phyloP scores from a whole-genome alignment of 1,284 basidiomycete genomes.

The Puccinia coronata region DNA sequence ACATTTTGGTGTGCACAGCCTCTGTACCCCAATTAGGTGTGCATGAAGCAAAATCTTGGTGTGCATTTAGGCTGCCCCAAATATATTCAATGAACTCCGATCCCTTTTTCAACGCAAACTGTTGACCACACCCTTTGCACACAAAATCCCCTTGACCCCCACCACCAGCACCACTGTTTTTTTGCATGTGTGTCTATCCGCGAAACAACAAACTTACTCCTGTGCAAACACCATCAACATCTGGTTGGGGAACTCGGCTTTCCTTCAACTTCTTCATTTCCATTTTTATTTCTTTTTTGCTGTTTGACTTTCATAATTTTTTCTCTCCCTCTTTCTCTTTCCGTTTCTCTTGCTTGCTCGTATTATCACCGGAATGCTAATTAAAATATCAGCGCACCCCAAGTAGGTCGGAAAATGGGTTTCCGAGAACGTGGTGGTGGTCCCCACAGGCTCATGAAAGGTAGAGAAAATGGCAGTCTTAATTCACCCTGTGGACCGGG shows the following conservation, averaged over 20 bases:
- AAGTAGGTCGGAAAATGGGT: slow-evolving; percentile 61
- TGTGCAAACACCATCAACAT: neutral
- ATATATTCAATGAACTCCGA: slow-evolving; percentile 8
- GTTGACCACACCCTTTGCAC: neutral
- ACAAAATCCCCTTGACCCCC: neutral
- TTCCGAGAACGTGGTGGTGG: slow-evolving; percentile 56
- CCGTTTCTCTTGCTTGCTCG: neutral
- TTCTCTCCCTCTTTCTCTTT: too few relatives aligned
- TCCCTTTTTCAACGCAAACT: neutral
- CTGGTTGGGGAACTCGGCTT: neutral
- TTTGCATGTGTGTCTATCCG: neutral
- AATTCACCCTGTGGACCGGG: slow-evolving; percentile 49
- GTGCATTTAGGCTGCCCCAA: too few relatives aligned
- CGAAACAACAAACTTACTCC: neutral
- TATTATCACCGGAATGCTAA: neutral
- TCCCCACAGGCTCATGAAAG: slow-evolving; percentile 43
- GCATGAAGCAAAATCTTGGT: too few relatives aligned
- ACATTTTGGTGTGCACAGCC: too few relatives aligned
- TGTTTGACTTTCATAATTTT: too few relatives aligned
- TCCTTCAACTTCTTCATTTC: neutral
- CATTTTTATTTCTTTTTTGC: too few relatives aligned
- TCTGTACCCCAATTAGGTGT: too few relatives aligned
- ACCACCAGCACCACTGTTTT: neutral
- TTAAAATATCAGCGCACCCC: slow-evolving; percentile 53
- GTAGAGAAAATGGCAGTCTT: slow-evolving; percentile 8